Conservation (phyloP, 345 rosid genomes). For the Carallia brachiata region DNA sequence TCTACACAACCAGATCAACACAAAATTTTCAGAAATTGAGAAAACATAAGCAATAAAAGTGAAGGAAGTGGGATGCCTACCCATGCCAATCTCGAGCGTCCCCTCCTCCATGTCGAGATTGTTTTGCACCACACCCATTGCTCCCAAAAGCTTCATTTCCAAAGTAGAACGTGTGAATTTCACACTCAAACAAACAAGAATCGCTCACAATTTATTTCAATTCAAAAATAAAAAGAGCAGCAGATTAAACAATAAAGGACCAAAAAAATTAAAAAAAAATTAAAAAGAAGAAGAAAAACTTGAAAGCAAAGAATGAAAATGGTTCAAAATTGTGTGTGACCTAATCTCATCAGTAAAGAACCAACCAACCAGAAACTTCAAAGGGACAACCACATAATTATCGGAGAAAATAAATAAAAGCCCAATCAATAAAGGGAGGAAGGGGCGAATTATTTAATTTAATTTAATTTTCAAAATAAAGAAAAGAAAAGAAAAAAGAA, state of each 20-base stretch:
- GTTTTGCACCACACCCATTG: constrained; percentile 62
- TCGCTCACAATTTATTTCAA: too few species aligned
- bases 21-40: background rate
- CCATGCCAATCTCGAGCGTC: constrained; percentile 82
- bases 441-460: too few species aligned
- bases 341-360: background rate
- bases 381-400: background rate
- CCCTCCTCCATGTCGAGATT: constrained; percentile 65
- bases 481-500: background rate
- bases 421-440: background rate
- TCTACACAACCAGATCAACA: constrained; percentile 38
- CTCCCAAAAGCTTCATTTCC: constrained; percentile 7
- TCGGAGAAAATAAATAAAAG: too few species aligned
- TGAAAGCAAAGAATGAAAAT: background rate
- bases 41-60: background rate
- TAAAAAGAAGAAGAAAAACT: background rate
- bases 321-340: background rate
- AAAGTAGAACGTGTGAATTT: background rate
- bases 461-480: background rate
- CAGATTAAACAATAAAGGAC: too few species aligned
- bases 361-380: background rate
- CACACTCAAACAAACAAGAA: too few species aligned
- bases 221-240: background rate
- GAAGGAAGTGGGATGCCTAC: constrained; percentile 32
- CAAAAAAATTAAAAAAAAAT: too few species aligned